phyloP scores from a whole-genome alignment of 148 eudicot species.

The Oxyria digyna region DNA sequence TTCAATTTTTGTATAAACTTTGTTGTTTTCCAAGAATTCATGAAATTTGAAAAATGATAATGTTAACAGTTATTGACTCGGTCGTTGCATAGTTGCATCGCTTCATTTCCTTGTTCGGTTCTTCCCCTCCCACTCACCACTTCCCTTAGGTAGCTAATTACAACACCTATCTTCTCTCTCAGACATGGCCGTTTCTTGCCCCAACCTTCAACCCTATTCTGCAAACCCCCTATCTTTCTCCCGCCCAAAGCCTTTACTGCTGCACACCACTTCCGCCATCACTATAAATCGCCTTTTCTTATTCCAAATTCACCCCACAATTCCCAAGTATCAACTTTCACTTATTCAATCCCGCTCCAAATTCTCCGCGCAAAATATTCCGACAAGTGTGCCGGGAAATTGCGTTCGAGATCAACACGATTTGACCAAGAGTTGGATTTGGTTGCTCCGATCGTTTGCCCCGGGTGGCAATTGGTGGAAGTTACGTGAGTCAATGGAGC shows the following conservation, averaged over 20 bases:
- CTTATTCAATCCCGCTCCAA: neutral
- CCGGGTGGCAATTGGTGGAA: conserved; percentile 40
- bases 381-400: neutral
- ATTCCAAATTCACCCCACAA: neutral
- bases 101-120: too few species aligned
- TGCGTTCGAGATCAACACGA: neutral
- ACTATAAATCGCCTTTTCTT: neutral
- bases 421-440: neutral
- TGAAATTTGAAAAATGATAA: too few species aligned
- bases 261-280: neutral
- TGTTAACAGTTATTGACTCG: too few species aligned
- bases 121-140: too few species aligned
- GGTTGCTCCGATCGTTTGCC: conserved; percentile 11
- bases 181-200: neutral
- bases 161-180: too few species aligned
- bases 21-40: too few species aligned
- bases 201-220: neutral
- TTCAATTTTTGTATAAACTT: too few species aligned
- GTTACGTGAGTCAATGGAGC: conserved; percentile 9
- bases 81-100: too few species aligned
- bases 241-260: neutral
- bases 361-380: neutral
- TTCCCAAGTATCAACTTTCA: neutral
- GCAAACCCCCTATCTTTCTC: neutral
- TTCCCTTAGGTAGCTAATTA: too few species aligned